Conservation (phyloP, 805 yeast species). For the Candida easanensis region DNA sequence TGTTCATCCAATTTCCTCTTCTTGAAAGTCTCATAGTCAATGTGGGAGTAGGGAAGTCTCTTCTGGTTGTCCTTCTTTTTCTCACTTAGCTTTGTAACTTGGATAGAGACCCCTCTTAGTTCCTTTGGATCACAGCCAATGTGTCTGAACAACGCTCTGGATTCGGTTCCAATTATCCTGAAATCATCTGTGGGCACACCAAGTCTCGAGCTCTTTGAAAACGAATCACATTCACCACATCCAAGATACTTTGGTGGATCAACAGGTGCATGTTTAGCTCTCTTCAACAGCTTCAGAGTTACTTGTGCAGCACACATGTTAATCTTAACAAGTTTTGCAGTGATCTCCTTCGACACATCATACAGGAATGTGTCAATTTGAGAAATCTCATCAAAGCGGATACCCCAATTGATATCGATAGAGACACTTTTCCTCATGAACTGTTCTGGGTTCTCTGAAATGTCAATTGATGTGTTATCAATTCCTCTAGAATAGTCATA, state of each 20-base stretch:
- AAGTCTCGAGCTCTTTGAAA: constrained; percentile 54
- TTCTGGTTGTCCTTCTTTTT: constrained; percentile 30
- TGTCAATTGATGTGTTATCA: constrained; percentile 59
- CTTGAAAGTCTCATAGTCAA: constrained; percentile 13
- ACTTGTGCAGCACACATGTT: constrained; percentile 53
- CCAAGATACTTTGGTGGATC: constrained; percentile 81
- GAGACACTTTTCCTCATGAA: constrained; percentile 73
- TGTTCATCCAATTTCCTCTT: constrained; percentile 7
- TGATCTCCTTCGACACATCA: constrained; percentile 57
- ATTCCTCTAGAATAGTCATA: constrained; percentile 60
- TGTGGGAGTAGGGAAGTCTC: constrained; percentile 33
- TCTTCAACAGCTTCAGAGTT: constrained; percentile 60
- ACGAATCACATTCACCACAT: constrained; percentile 72
- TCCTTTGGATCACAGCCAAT: constrained; percentile 63
- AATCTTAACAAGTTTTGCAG: constrained; percentile 45
- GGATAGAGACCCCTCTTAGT: constrained; percentile 76
- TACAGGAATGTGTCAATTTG: constrained; percentile 67
- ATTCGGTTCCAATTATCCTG: constrained; percentile 60
- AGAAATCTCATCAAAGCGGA: constrained; percentile 57
- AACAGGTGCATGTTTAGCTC: constrained; percentile 66
- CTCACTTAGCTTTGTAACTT: constrained; percentile 54
- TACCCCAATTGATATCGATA: constrained; percentile 90
- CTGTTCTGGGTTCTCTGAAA: constrained; percentile 46
- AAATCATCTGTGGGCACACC: constrained; percentile 59
- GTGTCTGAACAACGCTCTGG: constrained; percentile 52